Conservation (phyloP, 2,329 filamentous ascomycete genomes). For the Ascochyta viciae-villosae region DNA sequence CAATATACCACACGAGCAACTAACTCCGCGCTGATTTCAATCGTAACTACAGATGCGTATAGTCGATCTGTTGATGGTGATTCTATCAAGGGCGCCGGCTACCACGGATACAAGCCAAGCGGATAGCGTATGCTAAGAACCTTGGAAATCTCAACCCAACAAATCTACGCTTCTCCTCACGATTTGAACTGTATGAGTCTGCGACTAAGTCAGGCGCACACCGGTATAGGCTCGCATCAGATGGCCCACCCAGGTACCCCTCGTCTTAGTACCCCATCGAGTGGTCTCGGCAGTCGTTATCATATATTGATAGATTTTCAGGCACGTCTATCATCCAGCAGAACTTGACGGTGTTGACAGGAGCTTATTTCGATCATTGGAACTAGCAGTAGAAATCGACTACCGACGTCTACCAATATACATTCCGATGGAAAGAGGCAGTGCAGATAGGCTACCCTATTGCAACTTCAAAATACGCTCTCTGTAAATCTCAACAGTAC, state of each 20-base stretch:
- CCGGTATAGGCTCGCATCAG: not conserved
- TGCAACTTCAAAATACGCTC: too few species aligned
- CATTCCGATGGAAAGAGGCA: not conserved
- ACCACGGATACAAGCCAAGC: conserved; percentile 8
- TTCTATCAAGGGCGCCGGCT: not conserved
- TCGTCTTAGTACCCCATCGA: not conserved
- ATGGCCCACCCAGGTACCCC: not conserved
- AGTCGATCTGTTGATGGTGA: not conserved
- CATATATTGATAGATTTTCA: not conserved
- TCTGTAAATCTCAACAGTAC: not conserved
- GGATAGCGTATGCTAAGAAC: conserved; percentile 16
- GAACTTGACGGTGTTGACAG: not conserved
- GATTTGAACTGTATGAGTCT: not conserved
- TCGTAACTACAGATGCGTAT: not conserved
- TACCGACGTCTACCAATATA: not conserved
- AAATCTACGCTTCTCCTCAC: not conserved
- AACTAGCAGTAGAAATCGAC: not conserved
- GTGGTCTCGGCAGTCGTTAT: not conserved
- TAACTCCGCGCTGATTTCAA: not conserved
- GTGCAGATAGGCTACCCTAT: not conserved
- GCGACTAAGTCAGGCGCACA: not conserved
- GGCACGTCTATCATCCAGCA: not conserved
- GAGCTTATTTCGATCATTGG: not conserved
- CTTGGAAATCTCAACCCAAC: not conserved
- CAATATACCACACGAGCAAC: not conserved